These are phyloP conservation scores for Acrocalymma vagum DNA, from an alignment of 2,329 filamentous ascomycete genomes.

Conservation along the genomic window DNA sequence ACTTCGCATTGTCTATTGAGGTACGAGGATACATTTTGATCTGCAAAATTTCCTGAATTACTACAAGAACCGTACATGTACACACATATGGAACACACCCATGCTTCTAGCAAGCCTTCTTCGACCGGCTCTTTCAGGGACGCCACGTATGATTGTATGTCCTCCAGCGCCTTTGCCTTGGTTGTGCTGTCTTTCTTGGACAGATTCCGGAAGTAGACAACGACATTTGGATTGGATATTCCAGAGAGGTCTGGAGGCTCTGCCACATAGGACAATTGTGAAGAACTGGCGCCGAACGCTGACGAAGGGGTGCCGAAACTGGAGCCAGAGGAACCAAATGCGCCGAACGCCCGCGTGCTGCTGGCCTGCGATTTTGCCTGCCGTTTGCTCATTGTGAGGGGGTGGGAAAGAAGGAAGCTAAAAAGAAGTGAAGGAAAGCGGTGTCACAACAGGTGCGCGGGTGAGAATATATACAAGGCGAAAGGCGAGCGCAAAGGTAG, in stretches of 20 bases:
- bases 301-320: slow-evolving; percentile 52
- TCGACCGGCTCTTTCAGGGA: slow-evolving; percentile 71
- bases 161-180: slow-evolving; percentile 88
- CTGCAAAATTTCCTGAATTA: slow-evolving; percentile 57
- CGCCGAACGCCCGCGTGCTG: slow-evolving; percentile 66
- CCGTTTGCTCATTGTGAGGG: slow-evolving; percentile 64
- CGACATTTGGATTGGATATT: slow-evolving; percentile 81
- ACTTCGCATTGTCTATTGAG: slow-evolving; percentile 87
- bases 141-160: slow-evolving; percentile 74
- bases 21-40: slow-evolving; percentile 85
- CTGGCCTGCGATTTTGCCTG: slow-evolving; percentile 69
- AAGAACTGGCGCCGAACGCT: slow-evolving; percentile 59
- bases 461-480: slow-evolving; percentile 3
- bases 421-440: slow-evolving; percentile 2
- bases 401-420: slow-evolving; percentile 1
- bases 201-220: slow-evolving; percentile 92
- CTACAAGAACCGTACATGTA: slow-evolving; percentile 49
- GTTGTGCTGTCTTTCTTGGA: slow-evolving; percentile 93
- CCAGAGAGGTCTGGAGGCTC: slow-evolving; percentile 82
- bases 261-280: slow-evolving; percentile 83
- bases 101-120: slow-evolving; percentile 84
- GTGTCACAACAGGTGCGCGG: slow-evolving; percentile 2
- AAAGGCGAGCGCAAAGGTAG: slow-evolving; percentile 1
- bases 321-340: slow-evolving; percentile 48
- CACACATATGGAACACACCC: slow-evolving; percentile 67